phyloP scores from a whole-genome alignment of 345 rosid genomes.

The Eucalyptus fibrosa region DNA sequence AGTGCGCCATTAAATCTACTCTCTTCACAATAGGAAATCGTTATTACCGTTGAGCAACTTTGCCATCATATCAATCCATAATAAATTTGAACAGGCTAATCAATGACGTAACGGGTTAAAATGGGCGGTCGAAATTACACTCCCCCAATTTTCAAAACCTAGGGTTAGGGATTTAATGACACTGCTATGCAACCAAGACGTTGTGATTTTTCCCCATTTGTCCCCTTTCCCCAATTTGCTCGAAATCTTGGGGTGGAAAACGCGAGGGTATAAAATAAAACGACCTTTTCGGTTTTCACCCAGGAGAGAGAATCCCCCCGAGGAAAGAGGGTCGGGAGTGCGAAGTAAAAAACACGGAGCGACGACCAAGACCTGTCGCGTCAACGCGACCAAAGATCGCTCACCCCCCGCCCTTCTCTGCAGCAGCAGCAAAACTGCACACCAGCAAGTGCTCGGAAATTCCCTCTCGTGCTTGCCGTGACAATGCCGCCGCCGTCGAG shows the following conservation, averaged over 20 bases:
- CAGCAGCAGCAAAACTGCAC: neutral
- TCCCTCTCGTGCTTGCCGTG: neutral
- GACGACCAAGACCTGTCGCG: neutral
- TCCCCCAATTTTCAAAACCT: neutral
- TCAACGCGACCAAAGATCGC: neutral
- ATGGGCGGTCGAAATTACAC: neutral
- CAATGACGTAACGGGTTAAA: no score
- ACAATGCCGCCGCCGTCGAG: neutral
- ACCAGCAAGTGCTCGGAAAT: neutral
- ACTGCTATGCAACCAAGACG: neutral
- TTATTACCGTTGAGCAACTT: accelerated
- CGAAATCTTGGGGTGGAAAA: neutral
- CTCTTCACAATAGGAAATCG: neutral
- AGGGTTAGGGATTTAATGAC: neutral
- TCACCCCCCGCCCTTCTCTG: neutral
- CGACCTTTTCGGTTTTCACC: neutral
- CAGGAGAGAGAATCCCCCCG: neutral
- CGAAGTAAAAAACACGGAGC: neutral
- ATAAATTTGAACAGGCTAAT: neutral
- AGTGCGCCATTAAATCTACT: neutral
- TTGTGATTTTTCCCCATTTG: neutral
- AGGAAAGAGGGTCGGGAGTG: neutral
- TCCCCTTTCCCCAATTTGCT: neutral
- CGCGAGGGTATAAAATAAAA: neutral
- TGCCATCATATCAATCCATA: neutral